A percentile compares a stretch with the other conserved stretches of the same genome.
These are phyloP conservation scores for Rhizophagus clarus DNA, from an alignment of 192 early-diverging fungal genomes.

Conservation along the genomic window DNA sequence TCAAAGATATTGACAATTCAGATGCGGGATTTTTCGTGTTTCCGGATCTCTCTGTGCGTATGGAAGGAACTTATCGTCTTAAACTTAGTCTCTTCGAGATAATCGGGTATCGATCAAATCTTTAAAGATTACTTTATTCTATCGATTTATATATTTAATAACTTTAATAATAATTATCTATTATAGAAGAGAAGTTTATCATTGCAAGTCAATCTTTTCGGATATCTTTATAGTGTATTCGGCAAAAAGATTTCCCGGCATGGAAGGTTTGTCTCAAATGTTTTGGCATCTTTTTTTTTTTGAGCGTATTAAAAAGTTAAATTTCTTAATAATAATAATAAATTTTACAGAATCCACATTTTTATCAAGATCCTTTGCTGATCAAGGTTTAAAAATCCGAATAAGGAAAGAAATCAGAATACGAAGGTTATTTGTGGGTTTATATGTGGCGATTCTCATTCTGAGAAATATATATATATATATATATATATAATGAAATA, in stretches of 20 bases:
- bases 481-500: too few species aligned
- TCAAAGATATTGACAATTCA: slow-evolving; percentile 84
- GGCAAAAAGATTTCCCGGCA: slow-evolving; percentile 96
- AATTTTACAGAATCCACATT: slow-evolving; percentile 82
- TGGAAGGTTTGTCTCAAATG: slow-evolving; percentile 62
- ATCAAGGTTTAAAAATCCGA: slow-evolving; percentile 94
- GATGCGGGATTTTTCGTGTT: slow-evolving; percentile 98
- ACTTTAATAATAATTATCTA: background rate
- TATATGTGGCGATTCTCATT: background rate
- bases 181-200: slow-evolving; percentile 73
- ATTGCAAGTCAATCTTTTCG: slow-evolving; percentile 86
- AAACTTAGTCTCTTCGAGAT: slow-evolving; percentile 94
- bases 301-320: background rate
- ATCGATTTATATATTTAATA: background rate
- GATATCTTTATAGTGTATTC: slow-evolving; percentile 87
- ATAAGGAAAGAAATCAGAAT: slow-evolving; percentile 85
- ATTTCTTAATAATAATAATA: too few species aligned
- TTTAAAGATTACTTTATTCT: slow-evolving; percentile 12
- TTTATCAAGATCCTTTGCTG: slow-evolving; percentile 89
- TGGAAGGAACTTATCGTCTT: slow-evolving; percentile 86
- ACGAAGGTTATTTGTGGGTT: slow-evolving; percentile 36
- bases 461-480: too few species aligned
- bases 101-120: slow-evolving; percentile 57
- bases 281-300: background rate
- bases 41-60: slow-evolving; percentile 91